Evolutionary conservation across 2,329 filamentous ascomycete species (phyloP).

Genomic region (Diaporthe aspalathi): DNA sequence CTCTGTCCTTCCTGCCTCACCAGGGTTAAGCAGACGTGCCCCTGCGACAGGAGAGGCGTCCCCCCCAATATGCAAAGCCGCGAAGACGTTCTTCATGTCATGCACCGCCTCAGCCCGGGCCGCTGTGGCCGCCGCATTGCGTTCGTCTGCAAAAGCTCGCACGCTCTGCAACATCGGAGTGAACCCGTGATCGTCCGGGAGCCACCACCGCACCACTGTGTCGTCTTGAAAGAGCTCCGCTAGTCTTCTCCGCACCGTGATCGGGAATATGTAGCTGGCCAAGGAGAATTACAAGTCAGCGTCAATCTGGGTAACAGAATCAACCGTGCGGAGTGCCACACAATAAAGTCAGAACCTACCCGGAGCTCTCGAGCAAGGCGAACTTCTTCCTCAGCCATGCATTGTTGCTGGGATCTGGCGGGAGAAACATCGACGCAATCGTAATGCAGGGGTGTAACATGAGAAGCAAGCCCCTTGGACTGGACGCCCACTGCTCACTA

Average conservation of each 20-base stretch:
- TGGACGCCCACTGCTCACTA: conserved; percentile 76
- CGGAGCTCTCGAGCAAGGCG: conserved; percentile 79
- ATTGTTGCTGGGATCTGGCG: conserved; percentile 76
- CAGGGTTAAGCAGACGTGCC: not conserved
- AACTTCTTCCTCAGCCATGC: conserved; percentile 86
- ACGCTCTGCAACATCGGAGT: conserved; percentile 80
- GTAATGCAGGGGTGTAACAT: conserved; percentile 80
- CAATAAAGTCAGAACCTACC: conserved; percentile 67
- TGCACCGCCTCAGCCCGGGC: conserved; percentile 73
- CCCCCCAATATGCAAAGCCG: conserved; percentile 64
- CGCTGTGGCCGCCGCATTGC: conserved; percentile 70
- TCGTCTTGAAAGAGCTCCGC: conserved; percentile 79
- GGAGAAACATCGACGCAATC: conserved; percentile 83
- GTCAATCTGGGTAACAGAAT: not conserved
- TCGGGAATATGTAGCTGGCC: conserved; percentile 83
- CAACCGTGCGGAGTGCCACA: conserved; percentile 1
- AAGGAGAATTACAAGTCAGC: conserved; percentile 21
- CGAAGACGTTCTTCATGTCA: conserved; percentile 81
- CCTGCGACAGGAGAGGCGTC: conserved; percentile 12
- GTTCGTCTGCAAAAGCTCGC: conserved; percentile 83
- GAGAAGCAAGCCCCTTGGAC: conserved; percentile 77
- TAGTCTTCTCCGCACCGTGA: conserved; percentile 79
- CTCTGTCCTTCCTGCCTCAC: not conserved
- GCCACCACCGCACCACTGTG: conserved; percentile 86
- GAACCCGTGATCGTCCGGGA: conserved; percentile 83